Conservation (phyloP, 164 flowering plant species). For the Sextonia rubra region DNA sequence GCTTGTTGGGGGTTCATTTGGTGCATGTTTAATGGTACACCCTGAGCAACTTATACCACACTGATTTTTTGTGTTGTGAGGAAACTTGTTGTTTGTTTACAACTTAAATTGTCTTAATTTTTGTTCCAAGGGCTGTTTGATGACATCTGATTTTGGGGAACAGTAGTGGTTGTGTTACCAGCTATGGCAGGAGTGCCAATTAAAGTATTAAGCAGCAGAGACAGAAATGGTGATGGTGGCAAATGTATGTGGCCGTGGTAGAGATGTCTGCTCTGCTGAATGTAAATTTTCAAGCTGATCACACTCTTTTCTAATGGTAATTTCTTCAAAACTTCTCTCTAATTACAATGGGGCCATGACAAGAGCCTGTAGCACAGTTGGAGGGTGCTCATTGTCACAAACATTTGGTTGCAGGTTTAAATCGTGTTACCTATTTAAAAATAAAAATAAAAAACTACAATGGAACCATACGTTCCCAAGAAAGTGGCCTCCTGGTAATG, state of each 20-base stretch:
- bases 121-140: constrained; percentile 14
- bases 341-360: constrained; percentile 6
- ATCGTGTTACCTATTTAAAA: too few relatives aligned
- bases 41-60: constrained; percentile 17
- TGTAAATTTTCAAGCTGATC: constrained; percentile 12
- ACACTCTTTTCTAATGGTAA: constrained; percentile 9
- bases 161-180: background rate
- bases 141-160: constrained; percentile 1
- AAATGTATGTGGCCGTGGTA: background rate
- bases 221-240: background rate
- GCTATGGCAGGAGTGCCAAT: too few relatives aligned
- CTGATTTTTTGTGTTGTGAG: constrained; percentile 13
- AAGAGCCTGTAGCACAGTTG: too few relatives aligned
- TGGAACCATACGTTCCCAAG: constrained; percentile 18
- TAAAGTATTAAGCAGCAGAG: background rate
- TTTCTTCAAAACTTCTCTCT: constrained; percentile 6
- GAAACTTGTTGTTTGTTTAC: constrained; percentile 17
- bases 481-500: constrained; percentile 15
- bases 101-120: constrained; percentile 13
- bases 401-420: too few relatives aligned
- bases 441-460: background rate
- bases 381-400: too few relatives aligned
- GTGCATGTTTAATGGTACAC: constrained; percentile 22
- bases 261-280: constrained; percentile 7
- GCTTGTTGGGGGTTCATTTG: constrained; percentile 27